Evolutionary conservation across 345 rosid genomes (phyloP).

Genomic region (Stellera chamaejasme): DNA sequence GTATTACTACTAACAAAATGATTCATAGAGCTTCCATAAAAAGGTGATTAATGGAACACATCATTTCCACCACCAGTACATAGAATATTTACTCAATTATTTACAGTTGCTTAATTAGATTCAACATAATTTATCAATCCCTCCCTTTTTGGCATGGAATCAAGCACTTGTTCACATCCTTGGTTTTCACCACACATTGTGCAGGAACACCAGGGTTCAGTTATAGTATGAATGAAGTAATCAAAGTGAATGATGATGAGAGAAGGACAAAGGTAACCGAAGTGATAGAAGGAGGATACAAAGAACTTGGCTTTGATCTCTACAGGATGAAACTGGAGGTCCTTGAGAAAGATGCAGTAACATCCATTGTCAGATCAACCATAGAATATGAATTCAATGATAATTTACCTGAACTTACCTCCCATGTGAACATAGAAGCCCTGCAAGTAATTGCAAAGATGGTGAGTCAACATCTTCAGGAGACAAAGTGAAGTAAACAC

Average conservation of each 20-base stretch:
- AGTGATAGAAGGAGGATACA: slow-evolving; percentile 24
- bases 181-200: not conserved
- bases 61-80: too few species aligned
- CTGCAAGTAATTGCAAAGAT: slow-evolving; percentile 18
- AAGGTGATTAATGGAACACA: too few species aligned
- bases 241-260: slow-evolving; percentile 23
- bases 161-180: too few species aligned
- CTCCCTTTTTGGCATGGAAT: too few species aligned
- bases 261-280: slow-evolving; percentile 31
- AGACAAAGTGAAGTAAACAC: not conserved
- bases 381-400: slow-evolving; percentile 28
- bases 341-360: slow-evolving; percentile 26
- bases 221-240: slow-evolving; percentile 20
- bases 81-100: too few species aligned
- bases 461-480: slow-evolving; percentile 17
- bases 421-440: slow-evolving; percentile 12
- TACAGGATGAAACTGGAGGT: slow-evolving; percentile 18
- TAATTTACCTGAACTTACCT: slow-evolving; percentile 11
- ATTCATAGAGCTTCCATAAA: too few species aligned
- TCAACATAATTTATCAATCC: not conserved
- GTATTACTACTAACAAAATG: too few species aligned
- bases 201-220: slow-evolving; percentile 24
- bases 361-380: slow-evolving; percentile 18
- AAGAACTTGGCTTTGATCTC: slow-evolving; percentile 20
- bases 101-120: too few species aligned